A percentile compares a stretch with the other conserved stretches of the same genome.
These are phyloP conservation scores for Tetrapisispora pingtungensis DNA, from an alignment of 805 yeast species.

Conservation along the genomic window DNA sequence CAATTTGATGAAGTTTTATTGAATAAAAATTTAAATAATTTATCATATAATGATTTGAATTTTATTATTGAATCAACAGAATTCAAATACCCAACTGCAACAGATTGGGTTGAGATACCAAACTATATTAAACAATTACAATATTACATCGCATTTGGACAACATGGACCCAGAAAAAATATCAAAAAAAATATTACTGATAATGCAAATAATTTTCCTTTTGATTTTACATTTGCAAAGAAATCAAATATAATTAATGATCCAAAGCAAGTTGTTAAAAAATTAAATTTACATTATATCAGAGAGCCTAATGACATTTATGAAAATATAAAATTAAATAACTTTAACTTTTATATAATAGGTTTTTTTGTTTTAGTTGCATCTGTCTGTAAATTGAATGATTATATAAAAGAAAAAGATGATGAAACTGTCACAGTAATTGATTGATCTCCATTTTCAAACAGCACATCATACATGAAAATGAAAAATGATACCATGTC, in stretches of 20 bases:
- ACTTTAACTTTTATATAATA: neutral
- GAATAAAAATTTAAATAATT: constrained; percentile 6
- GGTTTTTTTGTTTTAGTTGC: neutral
- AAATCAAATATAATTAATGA: neutral
- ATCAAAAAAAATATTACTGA: constrained; percentile 32
- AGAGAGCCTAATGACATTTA: neutral
- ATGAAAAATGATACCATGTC: too few species aligned
- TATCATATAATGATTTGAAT: constrained; percentile 10
- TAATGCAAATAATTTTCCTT: neutral
- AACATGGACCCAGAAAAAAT: constrained; percentile 60
- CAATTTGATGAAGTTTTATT: constrained; percentile 2
- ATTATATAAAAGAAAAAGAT: neutral
- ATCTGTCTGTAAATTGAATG: neutral
- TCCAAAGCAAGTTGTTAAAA: neutral
- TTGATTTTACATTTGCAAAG: neutral
- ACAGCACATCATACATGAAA: too few species aligned
- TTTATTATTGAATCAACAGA: constrained; percentile 22
- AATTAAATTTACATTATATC: neutral
- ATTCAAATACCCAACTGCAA: constrained; percentile 6
- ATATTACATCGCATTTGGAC: constrained; percentile 56
- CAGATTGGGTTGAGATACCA: constrained; percentile 46
- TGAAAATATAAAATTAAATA: neutral
- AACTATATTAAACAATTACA: constrained; percentile 43
- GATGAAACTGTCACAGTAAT: neutral
- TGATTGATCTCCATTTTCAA: neutral